phyloP scores from a whole-genome alignment of 768 basidiomycete species.

The Suillus occidentalis region DNA sequence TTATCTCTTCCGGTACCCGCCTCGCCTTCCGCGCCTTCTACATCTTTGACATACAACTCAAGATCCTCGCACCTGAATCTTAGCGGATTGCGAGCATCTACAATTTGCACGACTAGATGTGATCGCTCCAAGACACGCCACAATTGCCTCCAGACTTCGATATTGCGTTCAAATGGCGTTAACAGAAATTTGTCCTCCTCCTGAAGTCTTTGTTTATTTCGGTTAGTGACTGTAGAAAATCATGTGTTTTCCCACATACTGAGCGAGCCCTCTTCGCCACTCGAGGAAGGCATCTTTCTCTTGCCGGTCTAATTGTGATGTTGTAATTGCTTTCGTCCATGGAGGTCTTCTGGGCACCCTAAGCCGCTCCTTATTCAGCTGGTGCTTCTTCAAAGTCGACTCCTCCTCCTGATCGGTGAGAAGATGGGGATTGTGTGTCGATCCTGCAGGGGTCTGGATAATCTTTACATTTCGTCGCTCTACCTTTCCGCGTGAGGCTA shows the following conservation, averaged over 20 bases:
- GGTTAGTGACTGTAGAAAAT: not conserved
- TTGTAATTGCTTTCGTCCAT: conserved; percentile 83
- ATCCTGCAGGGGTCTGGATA: conserved; percentile 52
- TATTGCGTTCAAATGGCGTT: conserved; percentile 94
- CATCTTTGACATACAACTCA: conserved; percentile 80
- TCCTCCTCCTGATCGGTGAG: conserved; percentile 81
- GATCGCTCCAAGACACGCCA: conserved; percentile 97
- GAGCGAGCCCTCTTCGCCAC: conserved; percentile 90
- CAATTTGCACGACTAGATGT: conserved; percentile 92
- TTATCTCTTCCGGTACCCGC: conserved; percentile 71
- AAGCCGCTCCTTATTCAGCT: conserved; percentile 69
- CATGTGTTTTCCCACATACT: conserved; percentile 51
- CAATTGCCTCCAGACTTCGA: conserved; percentile 98
- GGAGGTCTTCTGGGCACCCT: conserved; percentile 87
- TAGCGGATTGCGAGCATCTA: conserved; percentile 94
- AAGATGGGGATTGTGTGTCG: conserved; percentile 80
- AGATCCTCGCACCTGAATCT: conserved; percentile 92
- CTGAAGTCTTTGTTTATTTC: conserved; percentile 60
- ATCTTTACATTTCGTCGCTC: conserved; percentile 83
- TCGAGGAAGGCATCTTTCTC: conserved; percentile 90
- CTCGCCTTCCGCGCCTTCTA: conserved; percentile 82
- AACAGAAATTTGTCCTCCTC: conserved; percentile 86
- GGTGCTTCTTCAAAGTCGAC: conserved; percentile 70
- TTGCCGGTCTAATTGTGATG: conserved; percentile 77
- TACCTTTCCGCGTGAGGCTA: conserved; percentile 25